phyloP scores from a whole-genome alignment of 441 rosid species.

The Erodium moschatum region DNA sequence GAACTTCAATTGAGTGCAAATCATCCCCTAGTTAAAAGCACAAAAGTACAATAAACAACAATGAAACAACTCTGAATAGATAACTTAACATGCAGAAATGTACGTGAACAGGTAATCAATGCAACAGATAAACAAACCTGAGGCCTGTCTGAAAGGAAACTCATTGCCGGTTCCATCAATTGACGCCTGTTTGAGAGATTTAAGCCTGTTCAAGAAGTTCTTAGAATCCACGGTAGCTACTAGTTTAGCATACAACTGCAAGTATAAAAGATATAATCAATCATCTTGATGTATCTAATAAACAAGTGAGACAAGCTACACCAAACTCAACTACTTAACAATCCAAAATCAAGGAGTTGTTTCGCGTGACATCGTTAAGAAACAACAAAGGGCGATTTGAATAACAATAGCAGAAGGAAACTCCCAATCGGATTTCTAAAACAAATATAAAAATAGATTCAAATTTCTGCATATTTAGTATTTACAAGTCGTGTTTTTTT shows the following conservation, averaged over 20 bases:
- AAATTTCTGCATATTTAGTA: too few relatives aligned
- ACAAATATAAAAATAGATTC: too few relatives aligned
- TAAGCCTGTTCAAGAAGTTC: conserved; percentile 48
- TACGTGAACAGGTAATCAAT: not conserved
- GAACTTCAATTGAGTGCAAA: conserved; percentile 50
- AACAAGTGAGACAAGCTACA: not conserved
- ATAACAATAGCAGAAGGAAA: not conserved
- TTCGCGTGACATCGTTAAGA: not conserved
- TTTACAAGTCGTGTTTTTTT: too few relatives aligned
- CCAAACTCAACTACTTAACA: not conserved
- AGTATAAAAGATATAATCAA: not conserved
- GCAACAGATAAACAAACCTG: conserved; percentile 36
- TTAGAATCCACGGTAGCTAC: conserved; percentile 61
- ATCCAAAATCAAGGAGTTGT: not conserved
- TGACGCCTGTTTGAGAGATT: conserved; percentile 40
- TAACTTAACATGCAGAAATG: not conserved
- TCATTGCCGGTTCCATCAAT: conserved; percentile 36
- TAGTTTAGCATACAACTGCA: conserved; percentile 56
- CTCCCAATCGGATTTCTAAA: not conserved
- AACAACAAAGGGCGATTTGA: not conserved
- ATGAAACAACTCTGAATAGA: not conserved
- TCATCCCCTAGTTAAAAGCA: conserved; percentile 42
- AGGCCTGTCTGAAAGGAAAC: conserved; percentile 77
- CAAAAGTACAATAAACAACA: not conserved
- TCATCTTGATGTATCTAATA: conserved; percentile 2